Percentiles rank a stretch among this genome's conserved stretches.
phyloP scores from a whole-genome alignment of 495 filamentous ascomycete species.

The Talaromyces stipitatus region DNA sequence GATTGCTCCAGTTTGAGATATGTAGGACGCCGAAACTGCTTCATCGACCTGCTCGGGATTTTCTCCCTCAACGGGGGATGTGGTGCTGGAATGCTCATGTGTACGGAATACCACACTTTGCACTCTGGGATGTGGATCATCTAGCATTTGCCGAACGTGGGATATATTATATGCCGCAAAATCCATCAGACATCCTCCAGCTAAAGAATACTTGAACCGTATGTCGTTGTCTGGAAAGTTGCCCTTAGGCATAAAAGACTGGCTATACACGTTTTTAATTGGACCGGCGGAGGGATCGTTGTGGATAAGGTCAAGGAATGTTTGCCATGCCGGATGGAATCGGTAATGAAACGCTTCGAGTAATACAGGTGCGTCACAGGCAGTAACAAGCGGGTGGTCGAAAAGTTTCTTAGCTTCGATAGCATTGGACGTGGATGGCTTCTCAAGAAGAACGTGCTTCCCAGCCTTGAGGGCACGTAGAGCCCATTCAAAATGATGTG shows the following conservation, averaged over 20 bases:
- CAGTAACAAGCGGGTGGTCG: slow-evolving; percentile 20
- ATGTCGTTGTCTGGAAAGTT: slow-evolving; percentile 38
- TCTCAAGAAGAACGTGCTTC: slow-evolving; percentile 45
- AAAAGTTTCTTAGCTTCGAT: slow-evolving; percentile 30
- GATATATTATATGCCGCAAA: slow-evolving; percentile 43
- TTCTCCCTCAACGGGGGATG: not conserved
- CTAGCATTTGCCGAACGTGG: slow-evolving; percentile 31
- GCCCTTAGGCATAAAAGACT: slow-evolving; percentile 11
- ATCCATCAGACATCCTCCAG: slow-evolving; percentile 54
- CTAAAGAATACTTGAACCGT: slow-evolving; percentile 43
- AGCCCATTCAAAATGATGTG: slow-evolving; percentile 39
- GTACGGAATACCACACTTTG: not conserved
- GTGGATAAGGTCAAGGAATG: slow-evolving; percentile 37
- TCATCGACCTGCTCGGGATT: slow-evolving; percentile 28
- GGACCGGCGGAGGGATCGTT: slow-evolving; percentile 9
- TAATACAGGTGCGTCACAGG: slow-evolving; percentile 28
- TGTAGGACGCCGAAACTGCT: slow-evolving; percentile 30
- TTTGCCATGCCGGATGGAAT: slow-evolving; percentile 49
- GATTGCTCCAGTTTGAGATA: slow-evolving; percentile 34
- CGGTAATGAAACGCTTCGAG: slow-evolving; percentile 53
- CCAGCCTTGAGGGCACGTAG: slow-evolving; percentile 27
- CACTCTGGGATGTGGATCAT: slow-evolving; percentile 18
- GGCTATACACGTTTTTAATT: slow-evolving; percentile 6
- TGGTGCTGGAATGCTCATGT: not conserved
- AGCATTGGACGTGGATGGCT: slow-evolving; percentile 34